phyloP scores from a whole-genome alignment of 768 basidiomycete species.

The Leccinum broughii region DNA sequence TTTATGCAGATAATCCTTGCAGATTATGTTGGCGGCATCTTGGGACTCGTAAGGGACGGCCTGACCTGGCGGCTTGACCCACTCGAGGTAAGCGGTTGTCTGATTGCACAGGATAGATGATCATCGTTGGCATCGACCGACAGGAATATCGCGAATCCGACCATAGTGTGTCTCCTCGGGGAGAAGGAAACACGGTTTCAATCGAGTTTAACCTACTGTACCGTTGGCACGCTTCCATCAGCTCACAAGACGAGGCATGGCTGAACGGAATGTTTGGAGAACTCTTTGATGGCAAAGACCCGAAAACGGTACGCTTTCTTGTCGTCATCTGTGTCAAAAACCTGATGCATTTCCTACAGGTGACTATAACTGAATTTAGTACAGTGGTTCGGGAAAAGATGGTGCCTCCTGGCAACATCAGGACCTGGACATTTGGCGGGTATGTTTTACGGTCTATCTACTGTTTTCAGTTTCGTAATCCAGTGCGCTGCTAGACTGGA shows the following conservation, averaged over 20 bases:
- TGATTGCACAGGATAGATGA: not conserved
- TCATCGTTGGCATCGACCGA: not conserved
- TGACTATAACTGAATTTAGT: constrained; percentile 25
- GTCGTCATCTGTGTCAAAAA: not conserved
- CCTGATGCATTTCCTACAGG: constrained; percentile 8
- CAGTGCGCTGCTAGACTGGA: constrained; percentile 38
- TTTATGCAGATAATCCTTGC: constrained; percentile 68
- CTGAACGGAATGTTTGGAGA: constrained; percentile 45
- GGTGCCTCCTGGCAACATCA: constrained; percentile 24
- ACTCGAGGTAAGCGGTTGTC: constrained; percentile 44
- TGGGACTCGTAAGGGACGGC: constrained; percentile 67
- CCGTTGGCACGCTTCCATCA: constrained; percentile 67
- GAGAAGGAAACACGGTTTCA: constrained; percentile 74
- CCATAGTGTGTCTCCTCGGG: constrained; percentile 59
- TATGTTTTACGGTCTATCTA: constrained; percentile 18
- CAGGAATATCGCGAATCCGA: constrained; percentile 51
- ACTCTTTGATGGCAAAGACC: constrained; percentile 43
- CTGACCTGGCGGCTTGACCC: constrained; percentile 69
- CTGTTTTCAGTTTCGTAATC: not conserved
- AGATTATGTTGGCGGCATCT: constrained; percentile 76
- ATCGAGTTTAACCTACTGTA: constrained; percentile 69
- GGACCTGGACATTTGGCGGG: constrained; percentile 58
- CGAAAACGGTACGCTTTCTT: constrained; percentile 35
- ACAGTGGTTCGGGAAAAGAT: constrained; percentile 11
- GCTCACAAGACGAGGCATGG: constrained; percentile 55